Evolutionary conservation across 2,329 filamentous ascomycete species (phyloP).

Genomic region (Ilyonectria robusta): DNA sequence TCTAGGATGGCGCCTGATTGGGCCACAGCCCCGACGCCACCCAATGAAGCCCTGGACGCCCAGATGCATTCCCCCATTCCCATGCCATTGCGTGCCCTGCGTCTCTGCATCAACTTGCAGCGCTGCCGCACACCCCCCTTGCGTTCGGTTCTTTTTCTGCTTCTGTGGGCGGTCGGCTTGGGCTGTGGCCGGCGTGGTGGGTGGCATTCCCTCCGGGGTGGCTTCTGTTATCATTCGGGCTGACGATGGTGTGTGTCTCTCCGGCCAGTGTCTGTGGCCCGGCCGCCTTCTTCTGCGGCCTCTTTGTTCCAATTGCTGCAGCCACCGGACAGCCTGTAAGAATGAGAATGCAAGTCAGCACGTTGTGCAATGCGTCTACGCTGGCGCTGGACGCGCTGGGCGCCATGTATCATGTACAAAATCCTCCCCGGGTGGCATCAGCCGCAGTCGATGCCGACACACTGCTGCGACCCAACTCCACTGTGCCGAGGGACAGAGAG

Average conservation of each 20-base stretch:
- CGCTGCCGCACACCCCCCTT: background rate
- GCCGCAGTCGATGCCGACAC: no score
- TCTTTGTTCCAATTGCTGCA: conserved; percentile 9
- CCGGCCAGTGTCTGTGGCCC: background rate
- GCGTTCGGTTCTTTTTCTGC: background rate
- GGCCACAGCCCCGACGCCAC: background rate
- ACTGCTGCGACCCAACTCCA: background rate
- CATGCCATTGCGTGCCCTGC: conserved; percentile 1
- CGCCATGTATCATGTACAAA: no score
- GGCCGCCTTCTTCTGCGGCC: background rate
- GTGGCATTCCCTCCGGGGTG: conserved; percentile 4
- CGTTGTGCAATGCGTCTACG: conserved; percentile 11
- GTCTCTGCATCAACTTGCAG: background rate
- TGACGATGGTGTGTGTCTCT: conserved; percentile 19
- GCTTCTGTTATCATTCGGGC: conserved; percentile 26
- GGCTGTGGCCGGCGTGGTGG: background rate
- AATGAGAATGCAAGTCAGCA: conserved; percentile 20
- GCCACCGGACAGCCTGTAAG: background rate
- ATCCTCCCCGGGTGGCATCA: no score
- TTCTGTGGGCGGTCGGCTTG: background rate
- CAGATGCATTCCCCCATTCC: background rate
- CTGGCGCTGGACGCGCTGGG: background rate
- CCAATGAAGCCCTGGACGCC: background rate
- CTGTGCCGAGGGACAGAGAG: background rate
- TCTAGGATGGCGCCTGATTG: conserved; percentile 3